Evolutionary conservation across 2,329 filamentous ascomycete genomes (phyloP), one percentile per base, ranked within the genome.

Genomic region (Ilyonectria robusta): DNA sequence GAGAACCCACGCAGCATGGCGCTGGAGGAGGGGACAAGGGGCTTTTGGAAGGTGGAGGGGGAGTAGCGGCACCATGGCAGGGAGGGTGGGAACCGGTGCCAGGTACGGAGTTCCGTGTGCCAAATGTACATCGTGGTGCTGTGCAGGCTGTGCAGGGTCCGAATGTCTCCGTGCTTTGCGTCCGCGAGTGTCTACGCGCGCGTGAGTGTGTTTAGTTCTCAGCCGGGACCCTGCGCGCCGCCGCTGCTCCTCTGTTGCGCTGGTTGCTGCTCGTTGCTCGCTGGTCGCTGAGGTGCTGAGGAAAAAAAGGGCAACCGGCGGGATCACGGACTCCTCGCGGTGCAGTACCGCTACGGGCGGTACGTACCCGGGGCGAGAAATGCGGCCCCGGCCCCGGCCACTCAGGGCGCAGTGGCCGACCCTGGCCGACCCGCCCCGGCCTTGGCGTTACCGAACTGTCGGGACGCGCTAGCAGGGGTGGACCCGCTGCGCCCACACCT

Each of bases 361-460:
- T 69, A 69, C 67, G 65, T 69, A 64, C 58, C 57, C 44, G 19
- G 58, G 51, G 23, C 51, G 47, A 68, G 57, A 70, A 69, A 64
- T 72, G 62, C 69, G 71, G 72, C 64, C 76, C 73, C 66, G 57
- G 54, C 26, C 29, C 64, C 67, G 71, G 61, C 79, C 78, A 79
- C 59, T 80, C 71, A 78, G 62, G 62, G 63, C 42, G 44, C 62
- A 67, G 67, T 23, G 66, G 56, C 64, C 70, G 67, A 73, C 40
- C 59, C 68, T 68, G 71, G 62, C 19, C 9, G 44, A 13, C 37
- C 70, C 71, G 63, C 35, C 37, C 21, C 56, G 72, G 70, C 58
- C 59, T 73, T 79, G 75, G 79, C 74, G 72, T 80, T 80, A 77
- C 80, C 80, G 79, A 72, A 70, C 70, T 80, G 76, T 72, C 80